Percentiles rank a stretch among this genome's conserved stretches.
These are phyloP conservation scores for Petrea volubilis DNA, from an alignment of 257 asterid genomes.

Conservation along the genomic window DNA sequence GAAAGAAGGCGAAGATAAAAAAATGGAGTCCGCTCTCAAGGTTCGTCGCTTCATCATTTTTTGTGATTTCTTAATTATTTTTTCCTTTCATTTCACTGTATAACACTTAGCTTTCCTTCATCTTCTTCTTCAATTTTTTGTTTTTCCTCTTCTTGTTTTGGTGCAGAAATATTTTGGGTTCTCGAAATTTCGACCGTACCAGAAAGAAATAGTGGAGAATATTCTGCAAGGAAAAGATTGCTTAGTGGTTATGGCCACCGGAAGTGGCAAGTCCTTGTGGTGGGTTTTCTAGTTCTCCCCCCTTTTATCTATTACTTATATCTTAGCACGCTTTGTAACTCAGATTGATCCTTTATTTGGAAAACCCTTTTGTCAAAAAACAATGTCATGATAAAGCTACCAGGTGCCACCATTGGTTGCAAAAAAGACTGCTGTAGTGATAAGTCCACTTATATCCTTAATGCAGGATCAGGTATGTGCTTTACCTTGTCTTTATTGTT, in stretches of 20 bases:
- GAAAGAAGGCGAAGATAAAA: background rate
- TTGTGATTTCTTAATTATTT: background rate
- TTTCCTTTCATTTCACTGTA: no score
- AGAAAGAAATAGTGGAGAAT: conserved; percentile 72
- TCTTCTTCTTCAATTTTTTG: background rate
- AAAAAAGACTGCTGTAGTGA: conserved; percentile 75
- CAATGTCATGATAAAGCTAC: conserved; percentile 53
- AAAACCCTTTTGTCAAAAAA: conserved; percentile 5
- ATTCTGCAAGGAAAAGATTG: conserved; percentile 76
- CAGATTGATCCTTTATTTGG: conserved; percentile 4
- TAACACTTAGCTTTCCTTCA: no score
- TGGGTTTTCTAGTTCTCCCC: conserved; percentile 19
- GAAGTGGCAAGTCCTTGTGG: conserved; percentile 97
- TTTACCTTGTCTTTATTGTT: conserved; percentile 14
- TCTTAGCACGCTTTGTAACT: background rate
- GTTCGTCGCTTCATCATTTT: conserved; percentile 29
- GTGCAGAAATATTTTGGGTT: conserved; percentile 82
- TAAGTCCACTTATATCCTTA: conserved; percentile 90
- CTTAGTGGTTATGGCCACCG: conserved; percentile 92
- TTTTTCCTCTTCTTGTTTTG: background rate
- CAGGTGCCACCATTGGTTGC: conserved; percentile 87
- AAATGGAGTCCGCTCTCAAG: conserved; percentile 71
- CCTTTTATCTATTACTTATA: background rate
- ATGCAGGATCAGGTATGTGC: conserved; percentile 91
- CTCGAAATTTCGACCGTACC: conserved; percentile 85